Conservation (phyloP, 305 asterid genomes). For the Fraxinus angustifolia region DNA sequence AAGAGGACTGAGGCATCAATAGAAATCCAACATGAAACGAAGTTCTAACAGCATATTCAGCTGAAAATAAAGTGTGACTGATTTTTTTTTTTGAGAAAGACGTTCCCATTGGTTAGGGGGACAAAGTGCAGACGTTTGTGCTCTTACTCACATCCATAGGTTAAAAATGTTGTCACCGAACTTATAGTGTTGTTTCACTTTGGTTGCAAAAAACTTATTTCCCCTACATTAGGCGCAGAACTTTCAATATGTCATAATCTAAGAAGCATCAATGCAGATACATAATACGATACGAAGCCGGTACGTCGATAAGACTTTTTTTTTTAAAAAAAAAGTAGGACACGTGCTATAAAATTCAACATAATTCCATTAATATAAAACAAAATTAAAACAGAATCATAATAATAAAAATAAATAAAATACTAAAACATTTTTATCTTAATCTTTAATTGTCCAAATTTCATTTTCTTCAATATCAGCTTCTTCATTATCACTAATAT, state of each 20-base stretch:
- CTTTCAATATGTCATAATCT: background rate
- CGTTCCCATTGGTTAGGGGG: background rate
- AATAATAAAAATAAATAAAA: background rate
- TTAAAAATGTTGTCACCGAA: background rate
- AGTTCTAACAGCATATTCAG: background rate
- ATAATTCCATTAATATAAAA: background rate
- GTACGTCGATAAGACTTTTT: background rate
- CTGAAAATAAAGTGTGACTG: background rate
- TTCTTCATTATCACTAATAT: background rate
- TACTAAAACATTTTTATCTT: background rate
- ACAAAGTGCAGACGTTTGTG: background rate
- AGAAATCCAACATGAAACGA: background rate
- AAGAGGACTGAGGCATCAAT: background rate
- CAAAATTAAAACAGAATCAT: background rate
- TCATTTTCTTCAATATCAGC: background rate
- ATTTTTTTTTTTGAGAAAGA: background rate
- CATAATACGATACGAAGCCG: background rate
- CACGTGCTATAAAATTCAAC: background rate
- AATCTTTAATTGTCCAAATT: background rate
- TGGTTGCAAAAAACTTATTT: background rate
- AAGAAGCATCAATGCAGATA: background rate
- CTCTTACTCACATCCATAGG: background rate
- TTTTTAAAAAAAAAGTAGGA: background rate
- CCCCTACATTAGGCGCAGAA: background rate
- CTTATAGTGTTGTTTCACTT: background rate